These are phyloP conservation scores for Amanita muscaria DNA, from an alignment of 768 basidiomycete species.

Conservation along the genomic window DNA sequence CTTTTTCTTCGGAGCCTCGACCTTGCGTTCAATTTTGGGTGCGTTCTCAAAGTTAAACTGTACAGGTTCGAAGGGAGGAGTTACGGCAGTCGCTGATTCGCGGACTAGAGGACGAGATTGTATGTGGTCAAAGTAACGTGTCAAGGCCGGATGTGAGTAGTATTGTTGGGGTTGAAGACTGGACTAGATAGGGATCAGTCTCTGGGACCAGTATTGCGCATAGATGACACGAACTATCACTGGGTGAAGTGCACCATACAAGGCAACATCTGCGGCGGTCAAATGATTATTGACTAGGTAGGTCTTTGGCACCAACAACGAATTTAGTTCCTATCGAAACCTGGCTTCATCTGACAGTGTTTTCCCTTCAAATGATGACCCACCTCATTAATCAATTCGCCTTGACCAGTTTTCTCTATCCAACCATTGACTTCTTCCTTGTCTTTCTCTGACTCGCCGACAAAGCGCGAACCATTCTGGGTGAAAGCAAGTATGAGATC, in stretches of 20 bases:
- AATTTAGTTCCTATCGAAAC: conserved; percentile 54
- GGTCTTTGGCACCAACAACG: conserved; percentile 64
- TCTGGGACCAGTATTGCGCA: background rate
- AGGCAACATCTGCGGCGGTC: conserved; percentile 83
- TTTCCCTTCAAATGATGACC: conserved; percentile 27
- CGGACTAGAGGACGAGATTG: conserved; percentile 64
- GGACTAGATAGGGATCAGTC: conserved; percentile 34
- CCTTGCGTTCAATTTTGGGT: conserved; percentile 65
- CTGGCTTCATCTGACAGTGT: background rate
- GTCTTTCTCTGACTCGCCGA: conserved; percentile 54
- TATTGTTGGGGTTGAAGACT: conserved; percentile 65
- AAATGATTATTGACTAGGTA: conserved; percentile 80
- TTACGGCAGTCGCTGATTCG: conserved; percentile 38
- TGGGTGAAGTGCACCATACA: conserved; percentile 87
- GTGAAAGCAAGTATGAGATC: conserved; percentile 47
- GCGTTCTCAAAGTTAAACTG: conserved; percentile 68
- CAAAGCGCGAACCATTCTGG: conserved; percentile 31
- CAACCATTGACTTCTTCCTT: conserved; percentile 56
- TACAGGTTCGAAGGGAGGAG: conserved; percentile 48
- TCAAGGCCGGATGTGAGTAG: conserved; percentile 72
- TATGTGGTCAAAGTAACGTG: conserved; percentile 93
- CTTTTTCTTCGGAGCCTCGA: conserved; percentile 70
- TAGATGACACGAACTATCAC: conserved; percentile 48
- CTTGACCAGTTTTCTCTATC: conserved; percentile 55
- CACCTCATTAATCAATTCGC: conserved; percentile 36